Conservation (phyloP, 768 basidiomycete species). For the Boletus coccyginus region DNA sequence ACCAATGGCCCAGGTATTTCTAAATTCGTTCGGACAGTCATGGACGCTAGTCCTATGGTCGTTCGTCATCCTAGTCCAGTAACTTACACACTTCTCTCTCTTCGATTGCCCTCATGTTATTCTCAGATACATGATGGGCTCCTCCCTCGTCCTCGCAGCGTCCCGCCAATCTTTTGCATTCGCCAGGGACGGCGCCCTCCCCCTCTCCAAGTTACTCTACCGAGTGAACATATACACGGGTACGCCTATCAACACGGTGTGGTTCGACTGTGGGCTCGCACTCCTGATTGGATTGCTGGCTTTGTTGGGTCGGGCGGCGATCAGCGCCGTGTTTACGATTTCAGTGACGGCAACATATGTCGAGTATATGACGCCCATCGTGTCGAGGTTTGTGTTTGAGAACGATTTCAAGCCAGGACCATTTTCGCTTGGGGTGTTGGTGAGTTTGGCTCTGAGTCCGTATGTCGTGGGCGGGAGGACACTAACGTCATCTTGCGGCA, state of each 20-base stretch:
- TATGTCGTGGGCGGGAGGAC: not conserved
- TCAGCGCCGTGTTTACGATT: slow-evolving; percentile 54
- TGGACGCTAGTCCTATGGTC: slow-evolving; percentile 50
- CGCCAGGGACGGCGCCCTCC: slow-evolving; percentile 57
- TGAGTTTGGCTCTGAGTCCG: slow-evolving; percentile 15
- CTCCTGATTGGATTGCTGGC: slow-evolving; percentile 49
- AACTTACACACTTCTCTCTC: slow-evolving; percentile 1
- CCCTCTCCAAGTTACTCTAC: slow-evolving; percentile 51
- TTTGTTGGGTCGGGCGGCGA: slow-evolving; percentile 51
- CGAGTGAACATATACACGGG: slow-evolving; percentile 47
- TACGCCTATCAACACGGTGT: slow-evolving; percentile 60
- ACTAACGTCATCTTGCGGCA: slow-evolving; percentile 20
- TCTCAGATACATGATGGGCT: slow-evolving; percentile 44
- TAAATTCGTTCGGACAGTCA: slow-evolving; percentile 38
- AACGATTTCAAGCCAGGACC: slow-evolving; percentile 45
- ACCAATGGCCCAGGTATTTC: slow-evolving; percentile 42
- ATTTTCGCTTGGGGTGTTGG: slow-evolving; percentile 42
- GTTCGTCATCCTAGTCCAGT: slow-evolving; percentile 49
- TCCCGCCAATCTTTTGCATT: slow-evolving; percentile 57
- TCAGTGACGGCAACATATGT: slow-evolving; percentile 43
- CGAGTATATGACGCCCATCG: slow-evolving; percentile 45
- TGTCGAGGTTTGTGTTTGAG: slow-evolving; percentile 44
- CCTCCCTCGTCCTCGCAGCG: slow-evolving; percentile 40
- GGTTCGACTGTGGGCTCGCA: slow-evolving; percentile 43
- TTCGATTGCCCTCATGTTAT: not conserved